A percentile compares a stretch with the other conserved stretches of the same genome.
These are phyloP conservation scores for Exophiala bonariae DNA, from an alignment of 2,329 filamentous ascomycete genomes.

Conservation along the genomic window DNA sequence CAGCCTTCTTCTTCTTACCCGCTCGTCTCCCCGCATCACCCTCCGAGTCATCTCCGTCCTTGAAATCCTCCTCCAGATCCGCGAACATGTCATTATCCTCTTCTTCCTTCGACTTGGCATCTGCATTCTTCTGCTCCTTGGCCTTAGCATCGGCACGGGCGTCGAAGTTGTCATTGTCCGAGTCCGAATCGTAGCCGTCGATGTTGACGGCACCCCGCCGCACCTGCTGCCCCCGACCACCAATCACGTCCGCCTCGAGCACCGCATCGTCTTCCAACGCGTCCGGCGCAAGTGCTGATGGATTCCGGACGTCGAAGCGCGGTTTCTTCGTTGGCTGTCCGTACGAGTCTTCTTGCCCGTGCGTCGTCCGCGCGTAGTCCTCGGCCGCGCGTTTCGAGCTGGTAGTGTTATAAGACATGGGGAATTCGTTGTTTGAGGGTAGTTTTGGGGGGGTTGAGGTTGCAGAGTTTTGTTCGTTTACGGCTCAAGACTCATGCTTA, in stretches of 20 bases:
- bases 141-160: conserved; percentile 65
- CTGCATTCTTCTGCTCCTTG: conserved; percentile 44
- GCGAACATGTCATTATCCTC: conserved; percentile 76
- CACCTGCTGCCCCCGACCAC: conserved; percentile 67
- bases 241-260: conserved; percentile 90
- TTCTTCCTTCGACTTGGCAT: conserved; percentile 40
- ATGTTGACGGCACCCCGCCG: conserved; percentile 95
- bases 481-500: too few species aligned
- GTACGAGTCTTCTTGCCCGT: conserved; percentile 52
- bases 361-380: conserved; percentile 73
- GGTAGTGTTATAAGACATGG: conserved; percentile 5
- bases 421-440: too few species aligned
- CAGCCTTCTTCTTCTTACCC: conserved; percentile 56
- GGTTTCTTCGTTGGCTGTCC: conserved; percentile 67
- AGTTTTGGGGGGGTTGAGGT: too few species aligned
- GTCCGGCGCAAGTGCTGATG: conserved; percentile 84
- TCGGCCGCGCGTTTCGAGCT: conserved; percentile 77
- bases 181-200: conserved; percentile 93
- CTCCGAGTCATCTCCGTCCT: conserved; percentile 53
- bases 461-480: too few species aligned
- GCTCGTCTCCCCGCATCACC: conserved; percentile 52
- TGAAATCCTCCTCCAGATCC: conserved; percentile 61
- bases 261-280: conserved; percentile 72
- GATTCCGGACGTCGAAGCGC: conserved; percentile 92
- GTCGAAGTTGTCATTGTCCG: conserved; percentile 87